Base-by-base conservation (phyloP, 805 yeast genomes). In the Jamesozyma hellenica region DNA sequence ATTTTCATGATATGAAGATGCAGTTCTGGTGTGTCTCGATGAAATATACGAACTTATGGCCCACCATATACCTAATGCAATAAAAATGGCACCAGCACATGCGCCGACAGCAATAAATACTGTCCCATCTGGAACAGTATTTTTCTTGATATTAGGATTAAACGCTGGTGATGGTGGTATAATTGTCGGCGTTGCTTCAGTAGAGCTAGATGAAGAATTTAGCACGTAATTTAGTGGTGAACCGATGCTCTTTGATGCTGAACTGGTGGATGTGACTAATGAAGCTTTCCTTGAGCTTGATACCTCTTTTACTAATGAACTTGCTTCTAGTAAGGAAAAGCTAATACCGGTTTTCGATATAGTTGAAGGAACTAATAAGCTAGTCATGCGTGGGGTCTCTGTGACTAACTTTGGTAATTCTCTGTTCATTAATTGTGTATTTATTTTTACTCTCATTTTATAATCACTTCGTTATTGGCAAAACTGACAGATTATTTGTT, bases 71-170 rank as follows among this genome's bases (percentile, higher is more conserved):
- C 72, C 46, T 30, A 80, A 66, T 1, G 67, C 68, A 3, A 79
- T 45, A 16, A 78, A 58, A 4, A 82, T 62, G 29, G 75, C 77
- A 0, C 79, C 83, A 4, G 79, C 75, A 29, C 79, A 67, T 10
- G 80, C 66, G 1, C 94, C 95, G 32, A 84, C 81, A 0, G 83
- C 81, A 38, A 86, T 85, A 61, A 84, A 85, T 2, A 86, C 87
- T 1, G 92, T 81, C 1, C 95, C 95, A 35, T 74, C 69, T 1
- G 87, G 84, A 34, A 68, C 66, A 27, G 42, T 45, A 16, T 53
- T 53, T 5, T 76, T 60, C 34, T 64, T 59, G 48, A 71, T 60
- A 51, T 71, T 77, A 10, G 95, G 95, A 58, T 85, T 85, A 36
- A 69, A 62, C 14, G 49, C 50, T 31, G 74, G 67, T 1, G 79